Percentiles rank a stretch among this genome's conserved stretches.
Evolutionary conservation across 2,329 filamentous ascomycete genomes (phyloP).

Genomic region (Colletotrichum melonis): DNA sequence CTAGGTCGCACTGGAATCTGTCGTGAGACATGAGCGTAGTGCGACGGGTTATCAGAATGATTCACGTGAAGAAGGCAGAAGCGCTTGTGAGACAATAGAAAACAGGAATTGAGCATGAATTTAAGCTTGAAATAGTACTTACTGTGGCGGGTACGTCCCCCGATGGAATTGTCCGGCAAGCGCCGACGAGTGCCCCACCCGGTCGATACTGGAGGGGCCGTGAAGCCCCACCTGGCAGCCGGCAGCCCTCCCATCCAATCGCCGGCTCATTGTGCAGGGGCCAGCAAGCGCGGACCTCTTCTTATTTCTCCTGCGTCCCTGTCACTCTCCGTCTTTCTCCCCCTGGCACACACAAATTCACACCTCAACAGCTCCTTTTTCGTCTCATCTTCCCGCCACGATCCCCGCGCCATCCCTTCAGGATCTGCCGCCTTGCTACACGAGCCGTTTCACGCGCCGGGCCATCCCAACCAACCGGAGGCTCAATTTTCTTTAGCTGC

Average conservation of each 20-base stretch:
- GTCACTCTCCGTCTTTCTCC: background rate
- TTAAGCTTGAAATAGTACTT: conserved; percentile 24
- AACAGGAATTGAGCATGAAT: background rate
- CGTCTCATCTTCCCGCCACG: conserved; percentile 31
- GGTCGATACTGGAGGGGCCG: background rate
- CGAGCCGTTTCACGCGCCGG: conserved; percentile 31
- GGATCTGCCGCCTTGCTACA: conserved; percentile 30
- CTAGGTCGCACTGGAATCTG: background rate
- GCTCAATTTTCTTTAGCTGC: background rate
- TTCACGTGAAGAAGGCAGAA: too few species aligned
- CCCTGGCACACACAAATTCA: background rate
- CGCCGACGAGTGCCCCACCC: background rate
- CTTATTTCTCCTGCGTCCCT: conserved; percentile 4
- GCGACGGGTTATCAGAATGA: background rate
- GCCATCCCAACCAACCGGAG: conserved; percentile 16
- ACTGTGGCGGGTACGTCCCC: background rate
- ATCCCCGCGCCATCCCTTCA: conserved; percentile 35
- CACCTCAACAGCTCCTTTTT: background rate
- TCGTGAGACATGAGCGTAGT: background rate
- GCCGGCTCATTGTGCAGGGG: background rate
- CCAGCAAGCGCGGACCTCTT: conserved; percentile 21
- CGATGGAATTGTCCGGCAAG: conserved; percentile 5
- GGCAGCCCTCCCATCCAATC: conserved; percentile 19
- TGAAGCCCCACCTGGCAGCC: background rate
- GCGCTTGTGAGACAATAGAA: background rate